Base-by-base conservation (phyloP, 106 monocot genomes). In the Chionographis japonica region DNA sequence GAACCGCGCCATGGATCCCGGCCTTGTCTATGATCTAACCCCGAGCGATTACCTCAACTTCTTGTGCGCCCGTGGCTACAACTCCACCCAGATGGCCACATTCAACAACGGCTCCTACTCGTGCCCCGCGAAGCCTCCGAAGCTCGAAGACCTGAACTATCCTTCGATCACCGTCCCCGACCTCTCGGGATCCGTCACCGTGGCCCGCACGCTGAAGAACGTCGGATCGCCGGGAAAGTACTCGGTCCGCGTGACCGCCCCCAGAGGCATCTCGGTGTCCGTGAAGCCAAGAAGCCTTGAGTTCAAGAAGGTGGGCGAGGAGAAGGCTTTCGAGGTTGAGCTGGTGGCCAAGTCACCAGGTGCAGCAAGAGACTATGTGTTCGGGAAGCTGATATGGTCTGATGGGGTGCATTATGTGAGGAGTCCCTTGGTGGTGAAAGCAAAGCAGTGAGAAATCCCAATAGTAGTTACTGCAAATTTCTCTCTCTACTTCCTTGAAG, bases 171-270 rank as follows among this genome's bases (percentile, higher is more conserved):
- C 83, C 5, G 54, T 87, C 59, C 72, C 77, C 8, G 55, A 61
- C 3, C 72, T 93, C 54, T 60, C 52, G 2, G 49, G 61, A 35
- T 40, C 62, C 2, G 52, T 50, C 36, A 75, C 67, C 4, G 75
- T 89, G 13, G 63, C 51, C 0, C 67, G 89, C 2, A 78, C 40
- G 40, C 14, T 93, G 70, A 93, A 78, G 68, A 93, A 93, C 42
- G 89, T 93, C 1, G 93, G 89, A 12, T 12, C 62, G 0, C 83
- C 86, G 0, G 84, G 86, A 36, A 79, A 71, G 1, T 93, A 89
- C 40, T 68, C 0, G 0, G 81, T 40, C 0, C 62, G 61, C 8
- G 71, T 86, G n/a, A 50, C 12, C 2, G 43, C 58, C 4, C 89
- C 84, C 1, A 38, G 7, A 0, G 86, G 81, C 11, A 19, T 93